Percentiles rank a stretch among this genome's conserved stretches.
These are phyloP conservation scores for Sodiomyces alkalinus DNA, from an alignment of 2,329 filamentous ascomycete species.

Conservation along the genomic window DNA sequence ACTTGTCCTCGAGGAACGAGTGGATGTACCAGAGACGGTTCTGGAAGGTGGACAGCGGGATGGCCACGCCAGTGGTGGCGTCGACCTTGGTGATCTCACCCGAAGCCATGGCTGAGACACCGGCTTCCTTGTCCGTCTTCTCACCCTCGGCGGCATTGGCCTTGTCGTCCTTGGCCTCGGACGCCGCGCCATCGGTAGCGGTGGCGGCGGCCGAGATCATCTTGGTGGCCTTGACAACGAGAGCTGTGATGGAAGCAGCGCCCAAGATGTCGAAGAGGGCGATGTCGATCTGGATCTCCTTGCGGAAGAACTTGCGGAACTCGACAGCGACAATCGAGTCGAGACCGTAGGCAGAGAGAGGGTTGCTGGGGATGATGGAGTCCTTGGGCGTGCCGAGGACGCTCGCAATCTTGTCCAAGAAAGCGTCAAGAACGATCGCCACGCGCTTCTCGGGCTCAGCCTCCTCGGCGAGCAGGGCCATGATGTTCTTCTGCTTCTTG, in stretches of 20 bases:
- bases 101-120: slow-evolving; percentile 9
- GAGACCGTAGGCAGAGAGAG: slow-evolving; percentile 10
- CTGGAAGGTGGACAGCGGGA: slow-evolving; percentile 12
- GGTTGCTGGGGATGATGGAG: slow-evolving; percentile 6
- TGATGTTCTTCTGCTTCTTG: slow-evolving; percentile 8
- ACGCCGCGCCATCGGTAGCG: slow-evolving; percentile 5
- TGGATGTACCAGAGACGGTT: slow-evolving; percentile 13
- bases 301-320: slow-evolving; percentile 10
- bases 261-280: slow-evolving; percentile 11
- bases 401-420: slow-evolving; percentile 9
- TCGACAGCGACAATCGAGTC: slow-evolving; percentile 12
- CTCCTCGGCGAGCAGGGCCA: slow-evolving; percentile 6
- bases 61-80: slow-evolving; percentile 3
- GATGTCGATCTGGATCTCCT: slow-evolving; percentile 9
- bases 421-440: slow-evolving; percentile 7
- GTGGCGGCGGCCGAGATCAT: slow-evolving; percentile 8
- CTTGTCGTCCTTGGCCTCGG: slow-evolving; percentile 8
- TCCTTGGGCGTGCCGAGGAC: slow-evolving; percentile 6
- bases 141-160: slow-evolving; percentile 4
- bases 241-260: slow-evolving; percentile 9
- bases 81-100: slow-evolving; percentile 8
- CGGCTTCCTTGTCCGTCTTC: slow-evolving; percentile 3
- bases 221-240: slow-evolving; percentile 10
- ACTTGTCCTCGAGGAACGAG: slow-evolving; percentile 12
- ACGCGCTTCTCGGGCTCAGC: slow-evolving; percentile 4